Conservation (phyloP, 148 eudicot genomes). For the Heliosperma pusillum region DNA sequence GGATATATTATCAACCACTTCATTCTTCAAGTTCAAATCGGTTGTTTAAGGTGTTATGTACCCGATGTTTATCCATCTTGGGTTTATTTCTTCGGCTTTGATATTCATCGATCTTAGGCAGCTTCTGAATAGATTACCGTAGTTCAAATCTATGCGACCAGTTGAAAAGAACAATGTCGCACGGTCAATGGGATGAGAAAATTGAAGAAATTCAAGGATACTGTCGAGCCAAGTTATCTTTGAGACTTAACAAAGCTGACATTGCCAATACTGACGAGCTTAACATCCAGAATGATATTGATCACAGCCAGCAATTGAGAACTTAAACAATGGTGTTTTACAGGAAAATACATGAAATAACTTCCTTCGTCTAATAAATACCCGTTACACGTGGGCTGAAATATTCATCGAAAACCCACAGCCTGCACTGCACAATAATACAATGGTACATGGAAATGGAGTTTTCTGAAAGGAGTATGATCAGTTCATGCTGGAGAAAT, state of each 20-base stretch:
- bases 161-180: too few relatives aligned
- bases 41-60: too few relatives aligned
- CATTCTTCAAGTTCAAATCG: too few relatives aligned
- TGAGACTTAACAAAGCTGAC: not conserved
- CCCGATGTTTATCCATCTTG: too few relatives aligned
- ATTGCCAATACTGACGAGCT: not conserved
- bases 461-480: slow-evolving; percentile 2
- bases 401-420: slow-evolving; percentile 6
- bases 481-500: slow-evolving; percentile 13
- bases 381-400: slow-evolving; percentile 13
- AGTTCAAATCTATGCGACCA: too few relatives aligned
- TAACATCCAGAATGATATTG: not conserved
- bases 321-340: slow-evolving; percentile 15
- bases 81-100: too few relatives aligned
- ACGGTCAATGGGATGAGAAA: not conserved
- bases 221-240: not conserved
- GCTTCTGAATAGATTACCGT: too few relatives aligned
- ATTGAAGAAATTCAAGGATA: not conserved
- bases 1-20: too few relatives aligned
- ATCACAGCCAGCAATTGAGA: slow-evolving; percentile 7
- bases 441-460: slow-evolving; percentile 11
- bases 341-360: not conserved
- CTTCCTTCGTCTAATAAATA: slow-evolving; percentile 15
- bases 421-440: not conserved
- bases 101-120: too few relatives aligned